These are phyloP conservation scores for Echinochloa phyllopogon DNA, from an alignment of 176 grass and related monocot genomes.

Conservation along the genomic window DNA sequence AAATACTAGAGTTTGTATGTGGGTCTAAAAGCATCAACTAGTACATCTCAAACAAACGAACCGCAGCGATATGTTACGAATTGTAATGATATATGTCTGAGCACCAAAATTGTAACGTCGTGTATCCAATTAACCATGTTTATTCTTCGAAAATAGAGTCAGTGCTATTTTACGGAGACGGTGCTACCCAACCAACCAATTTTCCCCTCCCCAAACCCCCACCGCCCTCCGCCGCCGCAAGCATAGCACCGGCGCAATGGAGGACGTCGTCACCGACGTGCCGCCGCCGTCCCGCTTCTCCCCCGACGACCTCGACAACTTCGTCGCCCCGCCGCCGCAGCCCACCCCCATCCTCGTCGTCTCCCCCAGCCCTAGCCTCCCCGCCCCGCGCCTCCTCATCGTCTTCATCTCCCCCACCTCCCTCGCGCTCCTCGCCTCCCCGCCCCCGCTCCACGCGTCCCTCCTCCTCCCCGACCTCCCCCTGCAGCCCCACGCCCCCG, in stretches of 20 bases:
- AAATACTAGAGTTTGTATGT: no score
- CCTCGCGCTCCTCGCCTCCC: constrained; percentile 58
- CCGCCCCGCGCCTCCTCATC: constrained; percentile 58
- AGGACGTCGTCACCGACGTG: constrained; percentile 68
- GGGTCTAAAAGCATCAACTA: no score
- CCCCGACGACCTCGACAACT: constrained; percentile 80
- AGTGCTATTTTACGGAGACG: no score
- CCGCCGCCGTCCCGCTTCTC: constrained; percentile 75
- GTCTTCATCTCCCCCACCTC: constrained; percentile 71
- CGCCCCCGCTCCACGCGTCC: constrained; percentile 53
- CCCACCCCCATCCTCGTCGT: constrained; percentile 64
- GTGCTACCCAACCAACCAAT: no score
- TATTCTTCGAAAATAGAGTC: no score
- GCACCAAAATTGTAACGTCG: no score
- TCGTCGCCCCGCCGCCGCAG: constrained; percentile 44
- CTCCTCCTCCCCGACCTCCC: constrained; percentile 72
- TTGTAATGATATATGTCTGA: no score
- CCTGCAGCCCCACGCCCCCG: constrained; percentile 51
- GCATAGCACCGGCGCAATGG: constrained; percentile 48
- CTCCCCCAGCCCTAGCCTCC: constrained; percentile 42
- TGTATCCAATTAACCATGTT: no score
- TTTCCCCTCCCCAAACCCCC: not conserved
- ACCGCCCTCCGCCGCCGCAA: constrained; percentile 6
- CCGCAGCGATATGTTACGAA: no score
- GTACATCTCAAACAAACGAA: no score